These are phyloP conservation scores for Myxozyma sirexii DNA, from an alignment of 805 yeast species.

Conservation along the genomic window DNA sequence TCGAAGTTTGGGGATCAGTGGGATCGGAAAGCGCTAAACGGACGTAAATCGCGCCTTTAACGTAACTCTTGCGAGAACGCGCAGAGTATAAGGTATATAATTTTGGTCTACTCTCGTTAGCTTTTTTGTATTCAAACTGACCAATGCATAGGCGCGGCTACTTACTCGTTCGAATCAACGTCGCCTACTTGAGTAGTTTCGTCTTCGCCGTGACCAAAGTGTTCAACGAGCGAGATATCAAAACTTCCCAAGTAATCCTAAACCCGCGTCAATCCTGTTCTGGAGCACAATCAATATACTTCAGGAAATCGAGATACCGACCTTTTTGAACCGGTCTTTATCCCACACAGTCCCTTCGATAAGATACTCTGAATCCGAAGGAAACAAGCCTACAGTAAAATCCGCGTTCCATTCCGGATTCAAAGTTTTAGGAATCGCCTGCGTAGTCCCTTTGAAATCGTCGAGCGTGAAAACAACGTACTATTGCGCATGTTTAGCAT, in stretches of 20 bases:
- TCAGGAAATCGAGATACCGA: no score
- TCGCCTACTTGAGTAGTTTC: conserved; percentile 6
- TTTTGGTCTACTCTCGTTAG: no score
- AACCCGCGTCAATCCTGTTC: background rate
- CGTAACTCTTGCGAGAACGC: conserved; percentile 7
- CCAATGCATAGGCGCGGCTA: background rate
- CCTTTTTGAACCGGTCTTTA: conserved; percentile 37
- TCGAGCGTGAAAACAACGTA: conserved; percentile 38
- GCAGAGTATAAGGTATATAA: conserved; percentile 27
- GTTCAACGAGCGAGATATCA: conserved; percentile 25
- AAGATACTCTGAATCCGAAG: conserved; percentile 14
- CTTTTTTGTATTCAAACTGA: no score
- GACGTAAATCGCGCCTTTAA: conserved; percentile 21
- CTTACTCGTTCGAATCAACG: conserved; percentile 10
- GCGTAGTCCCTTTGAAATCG: conserved; percentile 45
- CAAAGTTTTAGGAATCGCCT: conserved; percentile 67
- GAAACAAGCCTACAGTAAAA: conserved; percentile 51
- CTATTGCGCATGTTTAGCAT: no score
- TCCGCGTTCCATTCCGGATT: conserved; percentile 79
- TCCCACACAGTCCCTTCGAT: conserved; percentile 39
- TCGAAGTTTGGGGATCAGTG: conserved; percentile 12
- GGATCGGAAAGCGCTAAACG: conserved; percentile 23
- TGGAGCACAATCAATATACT: no score
- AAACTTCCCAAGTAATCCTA: conserved; percentile 32
- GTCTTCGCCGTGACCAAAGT: conserved; percentile 8